These are phyloP conservation scores for Talaromyces sp. DNA, from an alignment of 2,329 filamentous ascomycete genomes.

Conservation along the genomic window DNA sequence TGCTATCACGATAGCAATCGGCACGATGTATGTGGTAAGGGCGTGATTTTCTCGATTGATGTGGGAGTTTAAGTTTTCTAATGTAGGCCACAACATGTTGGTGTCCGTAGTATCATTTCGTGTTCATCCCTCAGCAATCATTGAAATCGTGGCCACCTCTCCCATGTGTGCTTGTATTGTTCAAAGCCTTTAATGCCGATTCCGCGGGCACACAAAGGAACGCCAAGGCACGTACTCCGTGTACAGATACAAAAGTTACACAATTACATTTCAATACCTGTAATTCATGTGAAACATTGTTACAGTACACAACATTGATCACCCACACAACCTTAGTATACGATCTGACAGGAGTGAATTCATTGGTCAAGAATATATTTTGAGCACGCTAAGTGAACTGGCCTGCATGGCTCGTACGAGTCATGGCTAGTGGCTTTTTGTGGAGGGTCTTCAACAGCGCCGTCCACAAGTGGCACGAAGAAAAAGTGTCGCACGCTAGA, in stretches of 20 bases:
- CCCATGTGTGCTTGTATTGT: neutral
- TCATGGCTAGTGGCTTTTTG: neutral
- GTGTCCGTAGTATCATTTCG: neutral
- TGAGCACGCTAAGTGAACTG: neutral
- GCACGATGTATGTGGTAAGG: neutral
- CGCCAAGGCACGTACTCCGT: neutral
- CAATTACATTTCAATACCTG: neutral
- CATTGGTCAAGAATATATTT: no score
- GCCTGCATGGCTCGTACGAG: neutral
- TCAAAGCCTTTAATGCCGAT: neutral
- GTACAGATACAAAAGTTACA: neutral
- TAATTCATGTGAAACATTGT: neutral
- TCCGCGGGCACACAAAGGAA: no score
- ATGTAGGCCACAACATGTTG: neutral
- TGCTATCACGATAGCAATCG: neutral
- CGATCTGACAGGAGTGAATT: neutral
- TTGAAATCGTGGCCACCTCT: neutral
- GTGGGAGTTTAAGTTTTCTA: neutral
- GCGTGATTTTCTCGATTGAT: neutral
- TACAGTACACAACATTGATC: neutral
- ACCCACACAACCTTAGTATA: neutral
- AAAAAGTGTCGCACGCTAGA: neutral
- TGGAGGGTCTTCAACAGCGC: neutral
- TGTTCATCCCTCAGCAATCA: neutral
- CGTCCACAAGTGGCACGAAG: neutral